Percentiles rank a stretch among this genome's conserved stretches.
Conservation (phyloP, 176 grass and related monocot genomes). For the Aegilops speltoides region DNA sequence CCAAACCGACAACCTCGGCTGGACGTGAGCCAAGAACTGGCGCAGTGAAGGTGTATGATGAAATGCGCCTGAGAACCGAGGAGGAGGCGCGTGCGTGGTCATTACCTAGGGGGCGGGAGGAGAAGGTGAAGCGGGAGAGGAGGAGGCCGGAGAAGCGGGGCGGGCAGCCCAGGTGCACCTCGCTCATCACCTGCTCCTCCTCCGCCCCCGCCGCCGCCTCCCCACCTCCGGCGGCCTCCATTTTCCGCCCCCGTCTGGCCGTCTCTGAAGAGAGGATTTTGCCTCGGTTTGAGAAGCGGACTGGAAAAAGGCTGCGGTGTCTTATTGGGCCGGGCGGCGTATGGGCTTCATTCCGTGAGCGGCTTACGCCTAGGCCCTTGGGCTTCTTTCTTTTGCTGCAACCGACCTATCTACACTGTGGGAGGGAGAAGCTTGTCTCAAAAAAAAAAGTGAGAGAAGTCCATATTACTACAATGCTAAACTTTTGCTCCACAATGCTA, state of each 20-base stretch:
- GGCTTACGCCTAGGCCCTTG: neutral
- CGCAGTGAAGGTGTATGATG: slow-evolving; percentile 31
- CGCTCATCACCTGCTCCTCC: slow-evolving; percentile 88
- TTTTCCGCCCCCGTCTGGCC: no score
- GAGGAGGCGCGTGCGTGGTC: no score
- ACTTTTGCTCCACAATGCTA: no score
- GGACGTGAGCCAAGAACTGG: neutral
- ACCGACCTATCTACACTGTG: no score
- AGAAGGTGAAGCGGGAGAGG: slow-evolving; percentile 76
- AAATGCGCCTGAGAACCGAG: slow-evolving; percentile 28
- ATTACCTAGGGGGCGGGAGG: slow-evolving; percentile 27
- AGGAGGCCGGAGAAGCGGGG: slow-evolving; percentile 45
- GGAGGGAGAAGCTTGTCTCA: no score
- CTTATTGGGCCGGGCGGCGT: neutral
- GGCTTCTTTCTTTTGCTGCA: neutral
- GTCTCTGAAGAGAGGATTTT: no score
- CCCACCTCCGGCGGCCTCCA: no score
- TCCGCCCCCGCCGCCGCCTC: neutral
- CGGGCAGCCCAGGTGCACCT: slow-evolving; percentile 86
- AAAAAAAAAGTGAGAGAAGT: no score
- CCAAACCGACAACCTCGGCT: neutral
- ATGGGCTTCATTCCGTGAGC: neutral
- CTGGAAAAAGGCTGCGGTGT: neutral
- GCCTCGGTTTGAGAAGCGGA: neutral
- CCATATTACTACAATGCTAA: no score